Conservation (phyloP, 2,329 filamentous ascomycete species). For the Botryosphaeria dothidea region DNA sequence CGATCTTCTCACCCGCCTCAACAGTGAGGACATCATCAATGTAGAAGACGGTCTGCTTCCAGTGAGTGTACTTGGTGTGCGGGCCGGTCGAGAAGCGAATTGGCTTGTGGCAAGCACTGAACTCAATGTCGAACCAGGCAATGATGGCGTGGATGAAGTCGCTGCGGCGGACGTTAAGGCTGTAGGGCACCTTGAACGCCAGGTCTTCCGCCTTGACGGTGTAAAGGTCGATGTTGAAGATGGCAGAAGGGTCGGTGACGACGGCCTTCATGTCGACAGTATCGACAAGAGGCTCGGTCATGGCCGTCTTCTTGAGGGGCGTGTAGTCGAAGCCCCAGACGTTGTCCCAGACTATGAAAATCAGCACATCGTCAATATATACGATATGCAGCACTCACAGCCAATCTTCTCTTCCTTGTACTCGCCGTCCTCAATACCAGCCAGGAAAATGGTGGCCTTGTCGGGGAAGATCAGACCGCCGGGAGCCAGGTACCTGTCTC, state of each 20-base stretch:
- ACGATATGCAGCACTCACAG: slow-evolving; percentile 62
- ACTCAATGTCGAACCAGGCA: slow-evolving; percentile 99
- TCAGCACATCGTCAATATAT: slow-evolving; percentile 22
- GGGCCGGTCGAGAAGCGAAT: slow-evolving; percentile 96
- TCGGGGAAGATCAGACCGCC: slow-evolving; percentile 97
- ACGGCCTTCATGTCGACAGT: slow-evolving; percentile 97
- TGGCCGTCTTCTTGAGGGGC: slow-evolving; percentile 87
- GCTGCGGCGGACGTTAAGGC: slow-evolving; percentile 74
- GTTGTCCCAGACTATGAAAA: slow-evolving; percentile 86
- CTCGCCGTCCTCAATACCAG: slow-evolving; percentile 96
- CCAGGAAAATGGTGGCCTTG: slow-evolving; percentile 96
- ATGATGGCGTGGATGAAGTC: slow-evolving; percentile 97
- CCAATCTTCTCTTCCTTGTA: slow-evolving; percentile 99
- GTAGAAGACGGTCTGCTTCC: slow-evolving; percentile 99
- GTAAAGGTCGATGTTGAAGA: slow-evolving; percentile 91
- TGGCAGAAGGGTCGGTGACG: slow-evolving; percentile 82
- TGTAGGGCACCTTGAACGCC: slow-evolving; percentile 78
- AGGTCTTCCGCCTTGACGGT: slow-evolving; percentile 82
- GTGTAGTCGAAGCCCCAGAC: slow-evolving; percentile 98
- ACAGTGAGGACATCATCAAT: slow-evolving; percentile 90
- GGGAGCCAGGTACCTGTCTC: slow-evolving; percentile 82
- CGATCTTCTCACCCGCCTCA: slow-evolving; percentile 78
- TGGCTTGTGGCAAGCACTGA: slow-evolving; percentile 96
- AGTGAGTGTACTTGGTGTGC: slow-evolving; percentile 99
- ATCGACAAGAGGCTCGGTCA: slow-evolving; percentile 95